Conservation (phyloP, 371 early-diverging fungal species). For the Batkoa obscura region DNA sequence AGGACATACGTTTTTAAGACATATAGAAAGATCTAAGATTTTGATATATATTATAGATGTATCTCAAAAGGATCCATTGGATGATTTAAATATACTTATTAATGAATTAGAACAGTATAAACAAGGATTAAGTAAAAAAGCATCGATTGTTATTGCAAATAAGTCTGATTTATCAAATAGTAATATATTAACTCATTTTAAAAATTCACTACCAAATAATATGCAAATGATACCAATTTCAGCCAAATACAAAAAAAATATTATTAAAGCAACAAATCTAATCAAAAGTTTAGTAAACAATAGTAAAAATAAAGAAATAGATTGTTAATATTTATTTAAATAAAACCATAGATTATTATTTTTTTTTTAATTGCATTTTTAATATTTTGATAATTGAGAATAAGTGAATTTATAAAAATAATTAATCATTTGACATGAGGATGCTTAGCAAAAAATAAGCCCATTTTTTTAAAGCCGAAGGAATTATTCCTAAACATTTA, state of each 20-base stretch:
- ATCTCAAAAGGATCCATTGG: constrained; percentile 38
- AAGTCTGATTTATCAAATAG: constrained; percentile 77
- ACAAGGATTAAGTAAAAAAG: constrained; percentile 46
- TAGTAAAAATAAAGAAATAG: no score
- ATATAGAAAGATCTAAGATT: constrained; percentile 74
- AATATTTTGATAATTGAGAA: no score
- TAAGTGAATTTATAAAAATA: no score
- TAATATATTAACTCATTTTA: constrained; percentile 22
- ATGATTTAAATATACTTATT: constrained; percentile 49
- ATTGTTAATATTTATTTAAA: no score
- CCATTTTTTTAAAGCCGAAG: no score
- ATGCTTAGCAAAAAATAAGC: no score
- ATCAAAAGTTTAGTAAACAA: constrained; percentile 53
- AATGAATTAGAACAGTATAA: constrained; percentile 71
- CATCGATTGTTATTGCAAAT: constrained; percentile 76
- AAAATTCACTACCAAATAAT: constrained; percentile 15
- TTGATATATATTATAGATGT: constrained; percentile 85
- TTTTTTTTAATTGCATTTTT: no score
- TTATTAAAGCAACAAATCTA: constrained; percentile 45
- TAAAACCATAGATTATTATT: no score
- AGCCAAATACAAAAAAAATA: constrained; percentile 69
- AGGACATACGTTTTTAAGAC: constrained; percentile 83
- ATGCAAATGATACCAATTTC: constrained; percentile 73
- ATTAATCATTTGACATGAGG: no score
- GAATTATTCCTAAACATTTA: no score